phyloP scores from a whole-genome alignment of 306 rosid genomes.

The Fagus sylvatica region DNA sequence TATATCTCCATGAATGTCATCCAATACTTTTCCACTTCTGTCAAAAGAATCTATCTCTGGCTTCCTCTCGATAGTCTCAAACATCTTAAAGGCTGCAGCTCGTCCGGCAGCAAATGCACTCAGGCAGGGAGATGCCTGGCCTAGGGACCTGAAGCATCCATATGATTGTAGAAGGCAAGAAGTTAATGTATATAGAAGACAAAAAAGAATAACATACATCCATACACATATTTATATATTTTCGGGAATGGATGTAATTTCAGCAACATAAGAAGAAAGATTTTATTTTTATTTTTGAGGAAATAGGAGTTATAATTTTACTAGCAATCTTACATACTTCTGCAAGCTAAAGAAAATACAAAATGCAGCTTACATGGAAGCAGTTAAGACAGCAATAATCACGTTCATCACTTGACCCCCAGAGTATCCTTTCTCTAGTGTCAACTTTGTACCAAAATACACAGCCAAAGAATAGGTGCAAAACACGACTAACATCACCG shows the following conservation, averaged over 20 bases:
- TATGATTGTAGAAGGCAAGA: background rate
- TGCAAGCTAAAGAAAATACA: background rate
- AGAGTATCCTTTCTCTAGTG: constrained; percentile 13
- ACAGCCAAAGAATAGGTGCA: constrained; percentile 25
- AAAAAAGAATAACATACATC: background rate
- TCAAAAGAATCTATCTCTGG: constrained; percentile 77
- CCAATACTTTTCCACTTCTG: constrained; percentile 55
- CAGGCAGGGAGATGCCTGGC: constrained; percentile 83
- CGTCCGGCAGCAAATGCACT: constrained; percentile 87
- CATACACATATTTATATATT: background rate
- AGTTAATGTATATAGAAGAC: background rate
- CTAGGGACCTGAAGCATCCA: constrained; percentile 62
- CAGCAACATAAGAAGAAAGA: background rate
- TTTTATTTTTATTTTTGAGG: background rate
- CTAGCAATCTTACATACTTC: background rate
- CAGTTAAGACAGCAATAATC: constrained; percentile 27
- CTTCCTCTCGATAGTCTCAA: constrained; percentile 70
- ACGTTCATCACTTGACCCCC: constrained; percentile 34
- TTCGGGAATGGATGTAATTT: background rate
- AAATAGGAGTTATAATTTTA: background rate
- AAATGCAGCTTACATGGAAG: constrained; percentile 25
- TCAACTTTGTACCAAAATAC: constrained; percentile 27
- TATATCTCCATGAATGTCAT: constrained; percentile 72
- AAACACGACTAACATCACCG: constrained; percentile 11
- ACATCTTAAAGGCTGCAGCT: constrained; percentile 96